These are phyloP conservation scores for Kodamaea nitidulidarum DNA, from an alignment of 805 yeast genomes.

Conservation along the genomic window DNA sequence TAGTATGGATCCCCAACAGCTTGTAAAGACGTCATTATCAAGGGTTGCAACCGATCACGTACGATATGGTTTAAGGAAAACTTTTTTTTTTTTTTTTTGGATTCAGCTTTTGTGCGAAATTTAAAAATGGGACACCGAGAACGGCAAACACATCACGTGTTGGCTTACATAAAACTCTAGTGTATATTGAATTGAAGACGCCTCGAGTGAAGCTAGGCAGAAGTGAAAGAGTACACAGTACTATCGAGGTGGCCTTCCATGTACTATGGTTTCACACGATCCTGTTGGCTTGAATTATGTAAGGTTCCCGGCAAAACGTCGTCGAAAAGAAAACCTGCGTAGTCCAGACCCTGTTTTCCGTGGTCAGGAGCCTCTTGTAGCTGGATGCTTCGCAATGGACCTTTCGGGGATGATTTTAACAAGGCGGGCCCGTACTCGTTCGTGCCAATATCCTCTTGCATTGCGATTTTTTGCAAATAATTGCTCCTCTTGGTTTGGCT, in stretches of 20 bases:
- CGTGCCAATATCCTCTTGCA: slow-evolving; percentile 29
- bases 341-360: neutral
- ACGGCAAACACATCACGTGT: slow-evolving; percentile 1
- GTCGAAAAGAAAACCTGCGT: neutral
- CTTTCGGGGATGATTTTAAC: neutral
- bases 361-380: neutral
- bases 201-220: no score
- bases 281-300: neutral
- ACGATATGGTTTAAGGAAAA: slow-evolving; percentile 3
- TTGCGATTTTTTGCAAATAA: slow-evolving; percentile 28
- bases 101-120: neutral
- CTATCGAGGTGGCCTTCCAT: no score
- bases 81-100: slow-evolving; percentile 3
- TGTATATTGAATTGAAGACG: no score
- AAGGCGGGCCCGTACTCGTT: neutral
- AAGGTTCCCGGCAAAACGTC: neutral
- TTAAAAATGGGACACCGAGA: slow-evolving; percentile 1
- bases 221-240: no score
- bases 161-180: no score
- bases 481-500: slow-evolving; percentile 5
- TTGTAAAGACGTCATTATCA: slow-evolving; percentile 18
- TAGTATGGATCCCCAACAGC: slow-evolving; percentile 13
- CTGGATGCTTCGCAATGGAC: neutral
- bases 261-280: neutral
- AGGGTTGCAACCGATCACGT: neutral